Base-by-base conservation (phyloP, 176 grass and related monocot species). In the Secale cereale region DNA sequence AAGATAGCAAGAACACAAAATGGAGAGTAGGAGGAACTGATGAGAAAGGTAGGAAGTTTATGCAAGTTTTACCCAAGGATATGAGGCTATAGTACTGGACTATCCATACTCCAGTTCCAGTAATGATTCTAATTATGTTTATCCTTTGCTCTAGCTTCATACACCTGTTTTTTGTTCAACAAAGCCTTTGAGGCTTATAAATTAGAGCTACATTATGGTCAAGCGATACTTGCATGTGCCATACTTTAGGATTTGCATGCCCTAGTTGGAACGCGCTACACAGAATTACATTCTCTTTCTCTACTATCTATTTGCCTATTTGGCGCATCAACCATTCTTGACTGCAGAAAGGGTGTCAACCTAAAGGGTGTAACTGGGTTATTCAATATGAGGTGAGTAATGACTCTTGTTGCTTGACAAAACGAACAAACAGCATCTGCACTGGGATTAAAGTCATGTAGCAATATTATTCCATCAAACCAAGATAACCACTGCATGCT, bases 141-240 rank as follows among this genome's bases (percentile, higher is more conserved):
- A 78, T 32, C 63, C 28, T 65, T 78, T 78, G 33, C 19, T 59
- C 56, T 59, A 78, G 52, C 57, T 78, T 60, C 75, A 59, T 77
- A 12, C 30, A 35, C 22, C 75, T 76, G 52, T 56, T 32, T 77
- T 78, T 37, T 60, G 50, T 35, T 78, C 12, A 23, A 33, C 33
- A 78, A 35, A 59, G 31, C 12, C 23, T 60, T 59, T 25, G 31
- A 37, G 31, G 30, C 54, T 78, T 36, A 37, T 27, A 78, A 62
- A 62, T 23, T 60, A 63, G 26, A 78, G 23, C n/a, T 37, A 78
- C 11, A 37, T 39, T 79, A 27, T 37, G 59, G 59, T 63, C 39
- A 63, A 26, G 28, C 3, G 8, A 50, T 43, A 79, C 16, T 65
- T 43, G 77, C 59, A 79, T 79, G 77, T 63, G 54, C 32, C 57